A percentile compares a stretch with the other conserved stretches of the same genome.
Evolutionary conservation across 169 alveolate species (phyloP).

Genomic region (Plasmodium adleri): DNA sequence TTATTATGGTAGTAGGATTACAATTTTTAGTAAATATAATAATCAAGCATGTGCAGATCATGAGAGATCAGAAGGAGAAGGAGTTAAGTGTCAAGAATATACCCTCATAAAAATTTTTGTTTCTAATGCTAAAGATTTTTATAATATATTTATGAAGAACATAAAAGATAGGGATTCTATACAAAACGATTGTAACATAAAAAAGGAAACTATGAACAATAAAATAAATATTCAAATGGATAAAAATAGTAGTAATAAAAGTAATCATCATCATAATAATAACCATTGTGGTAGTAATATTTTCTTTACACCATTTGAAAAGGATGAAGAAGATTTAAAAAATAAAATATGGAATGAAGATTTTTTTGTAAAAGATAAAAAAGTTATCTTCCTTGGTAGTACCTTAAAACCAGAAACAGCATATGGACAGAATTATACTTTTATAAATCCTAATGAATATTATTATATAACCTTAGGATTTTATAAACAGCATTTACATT

Average conservation of each 20-base stretch:
- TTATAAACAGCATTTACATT: conserved; percentile 76
- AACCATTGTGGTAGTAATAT: not conserved
- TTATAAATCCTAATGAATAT: conserved; percentile 96
- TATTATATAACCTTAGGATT: conserved; percentile 88
- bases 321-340: conserved; percentile 20
- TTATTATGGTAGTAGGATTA: conserved; percentile 92
- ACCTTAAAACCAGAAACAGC: conserved; percentile 99
- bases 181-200: too few relatives aligned
- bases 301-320: not conserved
- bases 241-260: not conserved
- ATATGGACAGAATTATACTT: conserved; percentile 99
- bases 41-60: conserved; percentile 99
- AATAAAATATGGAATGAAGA: conserved; percentile 16
- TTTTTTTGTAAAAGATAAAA: conserved; percentile 12
- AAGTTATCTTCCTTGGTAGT: conserved; percentile 93
- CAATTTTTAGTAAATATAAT: conserved; percentile 94
- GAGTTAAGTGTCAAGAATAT: conserved; percentile 97
- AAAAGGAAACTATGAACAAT: too few relatives aligned
- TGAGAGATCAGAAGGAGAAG: conserved; percentile 91
- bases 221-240: too few relatives aligned
- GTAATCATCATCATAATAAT: not conserved
- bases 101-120: conserved; percentile 95
- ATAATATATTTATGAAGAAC: conserved; percentile 17
- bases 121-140: conserved; percentile 79
- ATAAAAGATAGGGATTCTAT: not conserved